phyloP scores from a whole-genome alignment of 495 filamentous ascomycete species.

The Talaromyces wortmannii region DNA sequence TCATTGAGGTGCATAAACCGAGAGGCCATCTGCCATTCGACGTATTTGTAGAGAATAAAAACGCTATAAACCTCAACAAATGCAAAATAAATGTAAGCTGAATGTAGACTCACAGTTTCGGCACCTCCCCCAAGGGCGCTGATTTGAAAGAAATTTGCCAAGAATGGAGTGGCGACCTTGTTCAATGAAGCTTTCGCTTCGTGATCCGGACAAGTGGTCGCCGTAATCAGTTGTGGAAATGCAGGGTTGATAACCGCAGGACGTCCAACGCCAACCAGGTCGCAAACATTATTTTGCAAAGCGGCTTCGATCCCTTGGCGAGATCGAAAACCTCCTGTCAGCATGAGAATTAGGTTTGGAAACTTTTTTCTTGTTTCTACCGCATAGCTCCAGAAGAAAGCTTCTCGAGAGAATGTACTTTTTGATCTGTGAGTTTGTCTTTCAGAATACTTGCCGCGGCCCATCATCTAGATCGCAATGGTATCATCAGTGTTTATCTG shows the following conservation, averaged over 20 bases:
- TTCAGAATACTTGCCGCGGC: constrained; percentile 15
- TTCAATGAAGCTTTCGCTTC: background rate
- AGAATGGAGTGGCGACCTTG: background rate
- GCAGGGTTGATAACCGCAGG: constrained; percentile 43
- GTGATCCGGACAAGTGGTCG: background rate
- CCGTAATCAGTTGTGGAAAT: constrained; percentile 28
- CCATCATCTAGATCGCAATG: constrained; percentile 10
- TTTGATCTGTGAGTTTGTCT: background rate
- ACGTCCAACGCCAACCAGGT: constrained; percentile 50
- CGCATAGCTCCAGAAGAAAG: constrained; percentile 56
- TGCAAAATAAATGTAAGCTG: background rate
- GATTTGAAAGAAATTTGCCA: background rate
- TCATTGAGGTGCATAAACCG: background rate
- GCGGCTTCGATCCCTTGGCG: constrained; percentile 47
- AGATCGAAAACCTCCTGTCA: constrained; percentile 50
- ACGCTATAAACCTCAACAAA: background rate
- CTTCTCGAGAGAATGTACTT: constrained; percentile 43
- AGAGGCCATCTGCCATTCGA: background rate
- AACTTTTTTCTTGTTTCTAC: constrained; percentile 32
- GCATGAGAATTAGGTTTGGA: constrained; percentile 39
- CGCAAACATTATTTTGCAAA: constrained; percentile 44
- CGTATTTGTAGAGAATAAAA: background rate
- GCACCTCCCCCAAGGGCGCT: background rate
- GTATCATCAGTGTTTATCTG: background rate
- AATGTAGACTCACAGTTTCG: background rate